These are phyloP conservation scores for Parathielavia appendiculata DNA, from an alignment of 495 filamentous ascomycete genomes.

Conservation along the genomic window DNA sequence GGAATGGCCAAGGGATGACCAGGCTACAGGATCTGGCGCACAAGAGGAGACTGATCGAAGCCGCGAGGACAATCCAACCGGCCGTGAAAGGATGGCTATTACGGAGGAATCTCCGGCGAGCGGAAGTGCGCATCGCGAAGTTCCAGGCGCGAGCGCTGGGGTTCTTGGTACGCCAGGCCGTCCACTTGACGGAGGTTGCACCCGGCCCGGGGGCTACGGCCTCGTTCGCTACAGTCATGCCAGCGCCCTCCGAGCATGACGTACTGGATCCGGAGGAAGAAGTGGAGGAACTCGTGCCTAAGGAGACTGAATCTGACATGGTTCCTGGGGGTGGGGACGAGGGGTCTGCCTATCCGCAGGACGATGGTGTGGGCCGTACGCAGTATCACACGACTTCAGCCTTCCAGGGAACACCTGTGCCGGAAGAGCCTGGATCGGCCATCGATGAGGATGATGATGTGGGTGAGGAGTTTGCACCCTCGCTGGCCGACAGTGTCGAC, in stretches of 20 bases:
- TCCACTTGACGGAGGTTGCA: not conserved
- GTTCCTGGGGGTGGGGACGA: no score
- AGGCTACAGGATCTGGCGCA: not conserved
- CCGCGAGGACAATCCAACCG: not conserved
- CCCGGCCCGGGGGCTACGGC: not conserved
- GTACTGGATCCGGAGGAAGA: not conserved
- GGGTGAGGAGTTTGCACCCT: no score
- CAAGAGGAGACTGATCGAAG: not conserved
- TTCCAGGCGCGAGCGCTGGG: conserved; percentile 8
- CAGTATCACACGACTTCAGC: no score
- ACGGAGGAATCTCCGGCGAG: not conserved
- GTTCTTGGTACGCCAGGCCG: not conserved
- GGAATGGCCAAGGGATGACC: not conserved
- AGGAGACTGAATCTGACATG: no score
- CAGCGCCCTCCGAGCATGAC: not conserved
- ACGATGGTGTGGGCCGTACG: no score
- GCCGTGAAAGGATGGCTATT: not conserved
- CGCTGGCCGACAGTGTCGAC: no score
- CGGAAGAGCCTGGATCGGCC: no score
- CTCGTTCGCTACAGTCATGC: not conserved
- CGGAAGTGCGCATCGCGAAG: not conserved
- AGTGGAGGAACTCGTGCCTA: no score
- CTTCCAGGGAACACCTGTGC: no score
- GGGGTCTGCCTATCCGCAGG: no score
- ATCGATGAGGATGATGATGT: no score